Base-by-base conservation (phyloP, 2,329 filamentous ascomycete genomes). In the Xylariaceae sp. region DNA sequence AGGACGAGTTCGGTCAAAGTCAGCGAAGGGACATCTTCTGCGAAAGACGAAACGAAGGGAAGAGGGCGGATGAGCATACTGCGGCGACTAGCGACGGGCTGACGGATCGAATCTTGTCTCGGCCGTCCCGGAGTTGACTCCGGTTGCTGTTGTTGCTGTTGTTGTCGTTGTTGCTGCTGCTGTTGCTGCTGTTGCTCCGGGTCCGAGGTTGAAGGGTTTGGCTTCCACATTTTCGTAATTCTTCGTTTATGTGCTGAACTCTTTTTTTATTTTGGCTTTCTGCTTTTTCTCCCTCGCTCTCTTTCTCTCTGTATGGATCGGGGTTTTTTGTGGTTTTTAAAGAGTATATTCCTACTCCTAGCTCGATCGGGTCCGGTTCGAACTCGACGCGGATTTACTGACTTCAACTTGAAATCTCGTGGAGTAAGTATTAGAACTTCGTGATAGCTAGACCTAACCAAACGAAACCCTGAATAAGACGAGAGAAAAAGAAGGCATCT, bases 81-180 rank as follows among this genome's bases (percentile, higher is more conserved):
- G 56, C 86, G 80, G 3, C 76, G 74, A 46, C 74, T 77, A 3
- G 76, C 70, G 59, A 77, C 72, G 59, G 64, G 70, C 56, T 67
- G 68, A 7, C 63, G 60, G 41, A 61, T 50, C 44, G 65, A 61
- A 34, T 63, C 62, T 11, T 60, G 57, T 9, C 54, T 52, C 51
- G 52, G 48, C 41, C 51, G 55, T 30, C 44, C 51, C 34, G 52
- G 34, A 29, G 34, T 35, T 29, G 48, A 46, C 11, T 54, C 56
- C 43, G 58, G 12, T 34, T 50, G 45, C 19, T 43, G 31, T 29
- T 47, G 57, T 29, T 50, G 53, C 43, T 42, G 19, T 19, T 19
- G 19, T 19, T 19, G 19, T 19, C 40, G 46, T 43, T 29, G 42
- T 9, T 37, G 29, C 12, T 49, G 47, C 11, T 46, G 56, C 19